phyloP scores from a whole-genome alignment of 176 grass and related monocot species.

The Oryza glaberrima region DNA sequence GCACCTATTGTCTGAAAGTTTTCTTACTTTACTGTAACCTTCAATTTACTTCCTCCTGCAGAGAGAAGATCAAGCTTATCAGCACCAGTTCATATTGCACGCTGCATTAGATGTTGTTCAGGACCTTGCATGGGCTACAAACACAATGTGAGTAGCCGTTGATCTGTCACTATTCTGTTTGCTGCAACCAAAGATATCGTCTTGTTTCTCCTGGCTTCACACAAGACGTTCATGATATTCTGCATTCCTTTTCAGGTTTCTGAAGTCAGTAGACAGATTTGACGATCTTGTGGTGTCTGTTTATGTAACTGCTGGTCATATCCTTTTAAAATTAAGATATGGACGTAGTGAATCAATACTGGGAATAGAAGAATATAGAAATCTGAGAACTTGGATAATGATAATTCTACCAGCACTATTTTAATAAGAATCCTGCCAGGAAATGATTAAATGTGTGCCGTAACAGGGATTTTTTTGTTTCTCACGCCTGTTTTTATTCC shows the following conservation, averaged over 20 bases:
- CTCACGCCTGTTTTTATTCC: conserved; percentile 15
- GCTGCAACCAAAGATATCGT: neutral
- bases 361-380: too few species aligned
- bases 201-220: neutral
- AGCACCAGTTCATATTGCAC: conserved; percentile 72
- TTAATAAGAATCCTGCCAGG: neutral
- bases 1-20: neutral
- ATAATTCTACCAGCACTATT: too few species aligned
- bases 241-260: conserved; percentile 60
- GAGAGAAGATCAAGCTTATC: conserved; percentile 68
- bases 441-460: conserved; percentile 10
- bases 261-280: conserved; percentile 81
- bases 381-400: too few species aligned
- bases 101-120: conserved; percentile 73
- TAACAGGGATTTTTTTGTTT: neutral
- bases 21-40: conserved; percentile 14
- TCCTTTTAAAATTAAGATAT: conserved; percentile 44
- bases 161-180: conserved; percentile 10
- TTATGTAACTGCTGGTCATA: conserved; percentile 82
- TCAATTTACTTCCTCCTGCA: conserved; percentile 33
- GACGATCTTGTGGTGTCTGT: conserved; percentile 71
- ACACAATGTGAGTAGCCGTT: conserved; percentile 52
- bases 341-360: neutral
- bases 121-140: conserved; percentile 73
- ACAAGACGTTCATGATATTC: conserved; percentile 1